A percentile compares a stretch with the other conserved stretches of the same genome.
phyloP scores from a whole-genome alignment of 1,284 basidiomycete genomes.

The Moesziomyces sp. region DNA sequence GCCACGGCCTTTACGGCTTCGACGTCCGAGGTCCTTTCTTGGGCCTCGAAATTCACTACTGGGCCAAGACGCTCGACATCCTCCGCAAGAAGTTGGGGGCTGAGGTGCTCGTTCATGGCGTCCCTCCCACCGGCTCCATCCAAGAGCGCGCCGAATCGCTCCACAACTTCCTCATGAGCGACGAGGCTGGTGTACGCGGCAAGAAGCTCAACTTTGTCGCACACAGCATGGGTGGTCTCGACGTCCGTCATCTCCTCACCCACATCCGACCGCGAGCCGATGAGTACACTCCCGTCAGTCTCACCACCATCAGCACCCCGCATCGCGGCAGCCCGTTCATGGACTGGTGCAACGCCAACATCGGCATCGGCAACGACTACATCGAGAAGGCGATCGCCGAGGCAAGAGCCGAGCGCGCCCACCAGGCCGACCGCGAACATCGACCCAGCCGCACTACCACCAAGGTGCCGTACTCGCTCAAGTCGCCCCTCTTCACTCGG shows the following conservation, averaged over 20 bases:
- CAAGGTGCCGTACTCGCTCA: constrained; percentile 60
- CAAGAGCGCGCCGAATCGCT: constrained; percentile 82
- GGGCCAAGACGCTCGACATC: constrained; percentile 87
- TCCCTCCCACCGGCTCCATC: constrained; percentile 94
- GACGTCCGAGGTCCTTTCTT: constrained; percentile 84
- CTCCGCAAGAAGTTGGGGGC: constrained; percentile 85
- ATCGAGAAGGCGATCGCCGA: constrained; percentile 60
- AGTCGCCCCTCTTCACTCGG: constrained; percentile 59
- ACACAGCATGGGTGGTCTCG: constrained; percentile 82
- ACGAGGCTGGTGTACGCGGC: constrained; percentile 74
- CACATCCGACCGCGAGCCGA: constrained; percentile 77
- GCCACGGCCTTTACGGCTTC: constrained; percentile 90
- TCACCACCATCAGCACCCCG: constrained; percentile 92
- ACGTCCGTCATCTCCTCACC: constrained; percentile 81
- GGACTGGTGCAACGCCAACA: constrained; percentile 85
- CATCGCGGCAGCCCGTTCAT: constrained; percentile 97
- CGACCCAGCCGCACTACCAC: constrained; percentile 13
- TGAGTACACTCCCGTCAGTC: constrained; percentile 84
- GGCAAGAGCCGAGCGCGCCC: constrained; percentile 34
- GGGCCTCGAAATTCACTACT: constrained; percentile 83
- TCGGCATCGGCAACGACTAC: constrained; percentile 64
- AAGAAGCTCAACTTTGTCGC: constrained; percentile 90
- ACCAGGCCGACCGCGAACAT: constrained; percentile 25
- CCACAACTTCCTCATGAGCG: constrained; percentile 76
- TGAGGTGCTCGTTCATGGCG: constrained; percentile 93